phyloP scores from a whole-genome alignment of 1,284 basidiomycete genomes.

The Ceratobasidium sp. region DNA sequence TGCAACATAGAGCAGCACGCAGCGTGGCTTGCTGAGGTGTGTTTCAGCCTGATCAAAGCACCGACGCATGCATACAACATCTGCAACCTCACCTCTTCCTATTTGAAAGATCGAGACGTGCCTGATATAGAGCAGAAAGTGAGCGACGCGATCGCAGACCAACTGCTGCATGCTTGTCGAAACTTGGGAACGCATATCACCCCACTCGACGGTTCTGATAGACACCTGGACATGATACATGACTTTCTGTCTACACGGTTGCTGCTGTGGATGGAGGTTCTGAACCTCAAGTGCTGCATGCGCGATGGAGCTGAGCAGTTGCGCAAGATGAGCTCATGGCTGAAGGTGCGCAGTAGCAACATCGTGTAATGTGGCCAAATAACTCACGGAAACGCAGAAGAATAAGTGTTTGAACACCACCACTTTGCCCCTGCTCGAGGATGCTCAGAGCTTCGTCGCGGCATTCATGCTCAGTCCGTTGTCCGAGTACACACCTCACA shows the following conservation, averaged over 20 bases:
- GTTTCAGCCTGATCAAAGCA: not conserved
- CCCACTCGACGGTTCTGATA: not conserved
- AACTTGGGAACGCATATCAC: not conserved
- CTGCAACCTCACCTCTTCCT: conserved; percentile 1
- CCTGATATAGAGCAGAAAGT: not conserved
- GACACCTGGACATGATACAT: not conserved
- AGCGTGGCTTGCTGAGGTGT: too few species aligned
- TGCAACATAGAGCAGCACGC: too few species aligned
- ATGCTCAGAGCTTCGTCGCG: not conserved
- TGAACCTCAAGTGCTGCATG: not conserved
- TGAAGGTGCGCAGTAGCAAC: not conserved
- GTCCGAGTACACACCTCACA: not conserved
- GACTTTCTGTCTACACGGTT: conserved; percentile 1
- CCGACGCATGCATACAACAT: not conserved
- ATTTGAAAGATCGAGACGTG: not conserved
- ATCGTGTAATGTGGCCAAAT: not conserved
- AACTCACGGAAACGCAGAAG: not conserved
- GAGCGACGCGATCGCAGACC: not conserved
- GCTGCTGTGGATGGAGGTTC: not conserved
- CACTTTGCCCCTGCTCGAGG: not conserved
- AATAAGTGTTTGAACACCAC: not conserved
- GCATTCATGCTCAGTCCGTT: not conserved
- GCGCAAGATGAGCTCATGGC: not conserved
- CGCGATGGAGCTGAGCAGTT: not conserved
- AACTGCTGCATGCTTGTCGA: not conserved